Percentiles rank a stretch among this genome's conserved stretches.
These are phyloP conservation scores for Cocos nucifera DNA, from an alignment of 176 grass and related monocot species.

Conservation along the genomic window DNA sequence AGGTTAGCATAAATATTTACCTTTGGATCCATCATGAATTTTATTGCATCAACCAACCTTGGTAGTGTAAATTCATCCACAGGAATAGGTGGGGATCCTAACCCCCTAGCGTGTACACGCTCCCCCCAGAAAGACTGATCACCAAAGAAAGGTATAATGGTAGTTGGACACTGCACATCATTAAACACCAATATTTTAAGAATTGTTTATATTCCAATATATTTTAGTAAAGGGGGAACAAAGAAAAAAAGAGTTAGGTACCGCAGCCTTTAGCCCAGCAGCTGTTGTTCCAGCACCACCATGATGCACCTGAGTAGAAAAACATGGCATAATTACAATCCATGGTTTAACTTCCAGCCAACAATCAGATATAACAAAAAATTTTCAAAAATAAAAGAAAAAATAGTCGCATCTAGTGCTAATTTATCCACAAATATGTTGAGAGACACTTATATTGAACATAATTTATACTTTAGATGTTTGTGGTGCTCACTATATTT, in stretches of 20 bases:
- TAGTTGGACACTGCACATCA: slow-evolving; percentile 80
- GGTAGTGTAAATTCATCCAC: slow-evolving; percentile 69
- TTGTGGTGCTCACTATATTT: too few species aligned
- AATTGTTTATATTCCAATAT: slow-evolving; percentile 14
- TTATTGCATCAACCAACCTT: slow-evolving; percentile 78
- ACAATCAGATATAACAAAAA: too few species aligned
- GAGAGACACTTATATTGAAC: too few species aligned
- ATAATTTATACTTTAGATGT: too few species aligned
- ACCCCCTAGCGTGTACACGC: slow-evolving; percentile 66
- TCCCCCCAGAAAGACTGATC: slow-evolving; percentile 99
- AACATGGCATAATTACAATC: neutral
- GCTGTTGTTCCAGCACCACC: slow-evolving; percentile 97
- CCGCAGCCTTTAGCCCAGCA: slow-evolving; percentile 85
- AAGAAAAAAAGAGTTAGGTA: slow-evolving; percentile 19
- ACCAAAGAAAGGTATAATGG: slow-evolving; percentile 93
- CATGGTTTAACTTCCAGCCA: too few species aligned
- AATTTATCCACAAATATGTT: too few species aligned
- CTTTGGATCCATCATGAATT: slow-evolving; percentile 53
- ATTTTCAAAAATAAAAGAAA: too few species aligned
- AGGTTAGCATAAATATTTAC: slow-evolving; percentile 20
- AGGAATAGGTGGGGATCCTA: slow-evolving; percentile 73
- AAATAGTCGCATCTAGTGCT: too few species aligned
- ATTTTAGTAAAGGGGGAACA: neutral
- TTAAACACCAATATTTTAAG: slow-evolving; percentile 5
- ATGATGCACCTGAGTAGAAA: slow-evolving; percentile 72